These are phyloP conservation scores for Stachybotrys echinatus DNA, from an alignment of 2,329 filamentous ascomycete genomes.

Conservation along the genomic window DNA sequence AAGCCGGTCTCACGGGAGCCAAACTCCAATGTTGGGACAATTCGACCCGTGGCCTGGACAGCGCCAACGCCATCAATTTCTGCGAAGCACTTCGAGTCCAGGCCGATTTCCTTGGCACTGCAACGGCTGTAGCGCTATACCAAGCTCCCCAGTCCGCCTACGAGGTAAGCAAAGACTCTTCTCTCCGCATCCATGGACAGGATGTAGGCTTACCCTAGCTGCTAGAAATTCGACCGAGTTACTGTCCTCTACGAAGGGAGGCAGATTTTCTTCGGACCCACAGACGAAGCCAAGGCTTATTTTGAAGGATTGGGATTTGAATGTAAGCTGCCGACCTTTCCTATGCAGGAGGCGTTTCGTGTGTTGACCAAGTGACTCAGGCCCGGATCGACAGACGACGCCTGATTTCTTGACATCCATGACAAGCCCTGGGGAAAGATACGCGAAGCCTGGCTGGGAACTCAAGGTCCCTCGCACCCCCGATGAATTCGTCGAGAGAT, in stretches of 20 bases:
- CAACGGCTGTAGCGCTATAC: slow-evolving; percentile 40
- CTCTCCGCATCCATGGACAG: accelerated
- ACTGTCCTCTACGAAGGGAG: slow-evolving; percentile 62
- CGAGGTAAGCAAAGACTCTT: slow-evolving; percentile 36
- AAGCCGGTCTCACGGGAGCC: slow-evolving; percentile 40
- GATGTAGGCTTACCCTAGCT: too few species aligned
- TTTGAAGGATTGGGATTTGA: slow-evolving; percentile 41
- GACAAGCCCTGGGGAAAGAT: slow-evolving; percentile 31
- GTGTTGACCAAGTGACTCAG: too few species aligned
- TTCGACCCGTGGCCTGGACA: slow-evolving; percentile 20
- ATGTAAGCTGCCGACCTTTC: slow-evolving; percentile 7
- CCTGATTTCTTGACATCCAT: slow-evolving; percentile 32
- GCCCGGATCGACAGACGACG: slow-evolving; percentile 17
- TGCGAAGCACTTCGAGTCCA: slow-evolving; percentile 16
- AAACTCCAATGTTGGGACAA: slow-evolving; percentile 27
- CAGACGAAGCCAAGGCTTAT: slow-evolving; percentile 51
- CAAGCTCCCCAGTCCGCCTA: slow-evolving; percentile 57
- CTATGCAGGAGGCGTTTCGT: not conserved
- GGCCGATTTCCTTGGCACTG: slow-evolving; percentile 18
- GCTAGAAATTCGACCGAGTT: slow-evolving; percentile 59
- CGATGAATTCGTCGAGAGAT: slow-evolving; percentile 28
- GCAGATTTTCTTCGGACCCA: slow-evolving; percentile 61
- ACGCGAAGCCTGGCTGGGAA: slow-evolving; percentile 23
- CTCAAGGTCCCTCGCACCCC: slow-evolving; percentile 26
- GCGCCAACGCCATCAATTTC: slow-evolving; percentile 20